A percentile compares a stretch with the other conserved stretches of the same genome.
Evolutionary conservation across 129 eudicot genomes (phyloP).

Genomic region (Tanacetum coccineum): DNA sequence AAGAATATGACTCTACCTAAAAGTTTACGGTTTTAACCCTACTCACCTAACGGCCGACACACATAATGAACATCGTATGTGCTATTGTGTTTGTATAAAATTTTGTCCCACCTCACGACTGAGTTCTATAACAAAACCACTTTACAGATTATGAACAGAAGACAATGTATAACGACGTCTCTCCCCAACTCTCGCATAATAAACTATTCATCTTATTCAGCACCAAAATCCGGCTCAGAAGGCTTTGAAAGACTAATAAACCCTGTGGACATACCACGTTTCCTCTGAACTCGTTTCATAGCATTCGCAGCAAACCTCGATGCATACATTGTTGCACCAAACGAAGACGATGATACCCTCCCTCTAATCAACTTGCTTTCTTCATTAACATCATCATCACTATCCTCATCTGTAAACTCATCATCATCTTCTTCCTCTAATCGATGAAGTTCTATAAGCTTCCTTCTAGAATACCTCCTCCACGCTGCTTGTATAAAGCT

Average conservation of each 20-base stretch:
- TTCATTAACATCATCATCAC: constrained; percentile 31
- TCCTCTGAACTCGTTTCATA: constrained; percentile 50
- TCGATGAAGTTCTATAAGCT: constrained; percentile 42
- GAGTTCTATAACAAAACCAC: too few relatives aligned
- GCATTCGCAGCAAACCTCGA: constrained; percentile 76
- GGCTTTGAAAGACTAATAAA: constrained; percentile 54
- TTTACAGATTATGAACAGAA: too few relatives aligned
- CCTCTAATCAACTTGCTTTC: constrained; percentile 33
- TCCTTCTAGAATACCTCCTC: constrained; percentile 66
- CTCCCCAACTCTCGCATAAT: not conserved
- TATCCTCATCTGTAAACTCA: constrained; percentile 8
- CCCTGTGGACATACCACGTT: constrained; percentile 41
- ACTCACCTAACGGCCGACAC: too few relatives aligned
- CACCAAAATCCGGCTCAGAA: constrained; percentile 52
- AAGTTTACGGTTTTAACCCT: not conserved
- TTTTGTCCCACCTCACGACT: too few relatives aligned
- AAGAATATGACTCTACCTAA: too few relatives aligned
- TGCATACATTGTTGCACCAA: constrained; percentile 63
- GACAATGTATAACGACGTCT: not conserved
- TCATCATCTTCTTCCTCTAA: constrained; percentile 30
- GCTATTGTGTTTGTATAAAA: too few relatives aligned
- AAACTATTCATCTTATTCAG: constrained; percentile 3
- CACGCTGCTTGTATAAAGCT: constrained; percentile 91
- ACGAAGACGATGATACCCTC: constrained; percentile 32
- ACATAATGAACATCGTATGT: too few relatives aligned